Evolutionary conservation across 2,329 filamentous ascomycete species (phyloP), one percentile per base, ranked within the genome.

Genomic region (Balansia obtecta): DNA sequence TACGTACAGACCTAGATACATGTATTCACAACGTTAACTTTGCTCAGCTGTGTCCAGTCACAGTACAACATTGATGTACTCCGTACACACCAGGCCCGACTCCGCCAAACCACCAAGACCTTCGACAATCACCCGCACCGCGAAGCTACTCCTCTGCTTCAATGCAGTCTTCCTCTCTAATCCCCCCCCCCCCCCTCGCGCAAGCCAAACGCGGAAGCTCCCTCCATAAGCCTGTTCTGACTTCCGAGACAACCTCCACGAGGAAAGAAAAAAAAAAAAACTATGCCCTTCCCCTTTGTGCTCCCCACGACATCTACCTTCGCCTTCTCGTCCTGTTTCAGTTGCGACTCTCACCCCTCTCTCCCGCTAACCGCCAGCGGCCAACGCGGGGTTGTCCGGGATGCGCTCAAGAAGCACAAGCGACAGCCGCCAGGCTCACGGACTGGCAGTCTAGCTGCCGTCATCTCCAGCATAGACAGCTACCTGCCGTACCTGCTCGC

Each of bases 291-390:
- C 63, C 85, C 86, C 12, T 96, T 95, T 62, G 71, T 79, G 11
- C 80, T 97, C 33, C 90, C 93, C 2, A 97, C 91, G 1, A 96
- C 91, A 5, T 95, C 89, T 34, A 80, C 85, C 49, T 84, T 95
- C 62, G 83, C 86, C 48, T 91, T 95, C 63, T 85, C 86, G 20
- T 75, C 83, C 38, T 85, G 75, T 66, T 84, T 95, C 67, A 77
- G 71, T 59, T 91, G 86, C 61, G 79, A 83, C 56, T 88, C 88
- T 2, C 91, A 97, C 67, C 91, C 93, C 3, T 95, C 91, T 0
- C 76, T 98, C 41, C 88, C 89, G 22, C 79, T 91, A 59, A 79
- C 80, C 50, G 84, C 88, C 20, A 90, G 89, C 57, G 91, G 87
- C 9, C 82, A 88, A 61, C 87, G 93, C 53, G 86, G 86, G 58